Evolutionary conservation across 805 yeast species (phyloP).

Genomic region (Teunomyces kruisii): DNA sequence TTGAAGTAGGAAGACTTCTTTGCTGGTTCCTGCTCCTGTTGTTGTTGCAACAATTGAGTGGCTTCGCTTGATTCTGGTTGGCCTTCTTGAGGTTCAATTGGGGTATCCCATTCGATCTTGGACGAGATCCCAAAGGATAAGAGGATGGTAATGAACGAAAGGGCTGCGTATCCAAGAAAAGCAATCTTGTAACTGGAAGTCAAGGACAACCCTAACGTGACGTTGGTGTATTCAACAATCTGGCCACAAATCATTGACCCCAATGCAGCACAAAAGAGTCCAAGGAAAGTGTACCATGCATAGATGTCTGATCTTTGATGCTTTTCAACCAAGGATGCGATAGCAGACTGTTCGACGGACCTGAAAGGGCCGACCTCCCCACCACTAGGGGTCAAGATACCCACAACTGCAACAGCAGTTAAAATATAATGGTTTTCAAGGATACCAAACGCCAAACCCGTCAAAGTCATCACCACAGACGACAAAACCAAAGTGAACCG

Average conservation of each 20-base stretch:
- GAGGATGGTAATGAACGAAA: constrained; percentile 18
- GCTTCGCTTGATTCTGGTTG: constrained; percentile 10
- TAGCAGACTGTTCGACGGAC: constrained; percentile 53
- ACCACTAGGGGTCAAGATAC: constrained; percentile 59
- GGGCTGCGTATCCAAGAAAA: constrained; percentile 24
- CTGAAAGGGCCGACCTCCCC: constrained; percentile 61
- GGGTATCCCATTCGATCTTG: constrained; percentile 15
- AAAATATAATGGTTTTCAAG: constrained; percentile 33
- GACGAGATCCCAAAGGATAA: constrained; percentile 16
- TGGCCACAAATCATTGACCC: constrained; percentile 46
- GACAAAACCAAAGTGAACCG: constrained; percentile 39
- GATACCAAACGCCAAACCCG: constrained; percentile 42
- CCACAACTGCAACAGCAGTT: constrained; percentile 41
- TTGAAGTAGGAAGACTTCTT: constrained; percentile 7
- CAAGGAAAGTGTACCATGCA: constrained; percentile 57
- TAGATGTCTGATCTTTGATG: constrained; percentile 51
- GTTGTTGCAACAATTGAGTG: constrained; percentile 14
- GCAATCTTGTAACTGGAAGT: constrained; percentile 28
- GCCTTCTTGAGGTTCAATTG: constrained; percentile 3
- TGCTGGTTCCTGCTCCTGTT: constrained; percentile 1
- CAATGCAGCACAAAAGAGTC: constrained; percentile 45
- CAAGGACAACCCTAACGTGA: constrained; percentile 16
- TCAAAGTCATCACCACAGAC: constrained; percentile 39
- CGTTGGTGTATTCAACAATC: constrained; percentile 16
- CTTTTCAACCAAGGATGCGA: constrained; percentile 46